Evolutionary conservation across 257 asterid species (phyloP).

Genomic region (Solanum pinnatisectum): DNA sequence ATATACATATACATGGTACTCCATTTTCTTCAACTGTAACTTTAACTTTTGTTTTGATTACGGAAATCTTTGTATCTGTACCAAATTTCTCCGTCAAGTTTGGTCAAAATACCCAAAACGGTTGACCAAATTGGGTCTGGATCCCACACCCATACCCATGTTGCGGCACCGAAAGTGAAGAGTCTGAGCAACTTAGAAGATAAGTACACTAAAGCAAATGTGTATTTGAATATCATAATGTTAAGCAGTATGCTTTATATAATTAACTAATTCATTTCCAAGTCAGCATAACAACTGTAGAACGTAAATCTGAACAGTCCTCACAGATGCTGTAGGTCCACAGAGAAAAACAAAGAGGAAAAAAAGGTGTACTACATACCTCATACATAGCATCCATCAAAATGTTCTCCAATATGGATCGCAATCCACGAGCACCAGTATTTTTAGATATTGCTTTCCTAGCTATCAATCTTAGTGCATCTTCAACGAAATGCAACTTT

Average conservation of each 20-base stretch:
- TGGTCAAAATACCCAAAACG: neutral
- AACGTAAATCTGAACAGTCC: neutral
- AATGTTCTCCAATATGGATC: constrained; percentile 79
- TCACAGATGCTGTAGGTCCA: neutral
- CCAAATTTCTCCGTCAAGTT: neutral
- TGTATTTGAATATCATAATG: neutral
- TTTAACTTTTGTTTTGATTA: neutral
- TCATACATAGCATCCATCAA: constrained; percentile 99
- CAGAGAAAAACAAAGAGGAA: neutral
- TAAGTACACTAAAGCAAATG: neutral
- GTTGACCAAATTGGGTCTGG: neutral
- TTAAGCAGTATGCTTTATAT: neutral
- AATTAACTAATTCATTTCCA: neutral
- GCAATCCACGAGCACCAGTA: constrained; percentile 93
- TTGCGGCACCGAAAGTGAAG: neutral
- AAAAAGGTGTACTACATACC: constrained; percentile 32
- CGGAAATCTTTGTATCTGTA: neutral
- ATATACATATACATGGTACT: neutral
- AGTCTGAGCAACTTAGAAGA: neutral
- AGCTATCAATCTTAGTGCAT: constrained; percentile 84
- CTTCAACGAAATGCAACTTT: constrained; percentile 78
- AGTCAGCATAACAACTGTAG: neutral
- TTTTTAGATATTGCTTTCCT: constrained; percentile 77
- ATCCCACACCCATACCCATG: neutral
- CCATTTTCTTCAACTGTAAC: neutral